Evolutionary conservation across 371 early-diverging fungal species (phyloP), one percentile per base, ranked within the genome.

Genomic region (Blyttiomyces sp.): DNA sequence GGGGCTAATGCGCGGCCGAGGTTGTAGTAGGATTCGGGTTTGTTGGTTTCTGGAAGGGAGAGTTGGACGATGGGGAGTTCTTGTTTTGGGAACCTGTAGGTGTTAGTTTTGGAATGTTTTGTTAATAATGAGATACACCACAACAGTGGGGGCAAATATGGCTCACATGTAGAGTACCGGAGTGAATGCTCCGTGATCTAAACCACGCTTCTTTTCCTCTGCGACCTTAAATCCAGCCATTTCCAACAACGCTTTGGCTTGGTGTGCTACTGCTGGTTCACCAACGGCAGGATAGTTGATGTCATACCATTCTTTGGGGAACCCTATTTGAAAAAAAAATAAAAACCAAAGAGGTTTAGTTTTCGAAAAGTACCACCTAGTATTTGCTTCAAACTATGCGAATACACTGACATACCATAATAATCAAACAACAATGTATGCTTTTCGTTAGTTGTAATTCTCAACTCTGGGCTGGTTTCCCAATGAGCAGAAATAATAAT

Each of bases 121-220:
- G 54, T 34, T 39, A 48, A 39, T 46, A 51, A 51, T 30, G 33
- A 13, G 33, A 32, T 6, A 51, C n/a, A 19, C 49, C 17, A 23
- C 16, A 24, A 1, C 16, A 23, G 1, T 13, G 2, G 52, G n/a
- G n/a, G n/a, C n/a, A n/a, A n/a, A n/a, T n/a, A 53, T 26, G 16
- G 42, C 63, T 24, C 45, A 62, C 59, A 66, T 32, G 46, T 61
- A 61, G 17, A 65, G 62, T 9, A 77, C 33, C 23, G 78, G 78
- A 6, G 78, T 72, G 53, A 78, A 75, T 4, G 71, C 74, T 24
- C 76, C 79, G 61, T 79, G 76, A 62, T 79, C 75, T 59, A 69
- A 61, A n/a, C 79, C 79, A 30, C 79, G 59, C 35, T 54, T 49
- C 17, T 28, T 21, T 52, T 77, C 77, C 1, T 59, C 28, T n/a